Conservation (phyloP, 2,329 filamentous ascomycete genomes). For the Passalora sequoiae region DNA sequence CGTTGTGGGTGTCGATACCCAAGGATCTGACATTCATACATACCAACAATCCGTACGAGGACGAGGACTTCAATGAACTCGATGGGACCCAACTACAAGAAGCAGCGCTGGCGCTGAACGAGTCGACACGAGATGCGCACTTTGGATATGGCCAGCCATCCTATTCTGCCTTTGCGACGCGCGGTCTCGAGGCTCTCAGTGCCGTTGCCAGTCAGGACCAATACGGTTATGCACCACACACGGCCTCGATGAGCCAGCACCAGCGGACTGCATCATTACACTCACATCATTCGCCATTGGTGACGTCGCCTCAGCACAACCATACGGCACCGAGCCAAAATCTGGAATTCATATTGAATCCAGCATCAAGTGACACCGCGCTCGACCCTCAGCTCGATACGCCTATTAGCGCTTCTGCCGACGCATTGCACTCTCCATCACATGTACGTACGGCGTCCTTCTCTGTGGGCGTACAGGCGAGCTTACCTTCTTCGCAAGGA, state of each 20-base stretch:
- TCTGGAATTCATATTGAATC: slow-evolving; percentile 55
- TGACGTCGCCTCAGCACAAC: slow-evolving; percentile 22
- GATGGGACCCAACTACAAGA: not conserved
- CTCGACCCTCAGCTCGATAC: slow-evolving; percentile 30
- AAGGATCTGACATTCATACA: slow-evolving; percentile 58
- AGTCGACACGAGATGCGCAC: slow-evolving; percentile 1
- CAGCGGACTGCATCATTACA: slow-evolving; percentile 28
- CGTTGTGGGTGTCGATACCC: slow-evolving; percentile 59
- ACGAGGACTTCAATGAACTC: slow-evolving; percentile 31
- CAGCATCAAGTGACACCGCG: slow-evolving; percentile 28
- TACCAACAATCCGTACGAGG: slow-evolving; percentile 57
- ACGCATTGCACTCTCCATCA: slow-evolving; percentile 14
- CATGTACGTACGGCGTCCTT: slow-evolving; percentile 32
- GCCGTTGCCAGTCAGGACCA: slow-evolving; percentile 45
- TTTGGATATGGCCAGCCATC: slow-evolving; percentile 15
- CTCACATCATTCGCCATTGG: slow-evolving; percentile 8
- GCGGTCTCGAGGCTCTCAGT: slow-evolving; percentile 52
- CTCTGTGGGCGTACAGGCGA: slow-evolving; percentile 23
- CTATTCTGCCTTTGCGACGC: slow-evolving; percentile 34
- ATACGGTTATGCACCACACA: slow-evolving; percentile 34
- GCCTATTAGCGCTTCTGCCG: slow-evolving; percentile 8
- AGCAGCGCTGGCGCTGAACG: not conserved
- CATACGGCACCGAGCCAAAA: slow-evolving; percentile 35
- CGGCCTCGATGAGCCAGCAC: slow-evolving; percentile 23
- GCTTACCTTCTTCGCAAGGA: slow-evolving; percentile 30